Evolutionary conservation across 768 basidiomycete species (phyloP).

Genomic region (Mycena floridula): DNA sequence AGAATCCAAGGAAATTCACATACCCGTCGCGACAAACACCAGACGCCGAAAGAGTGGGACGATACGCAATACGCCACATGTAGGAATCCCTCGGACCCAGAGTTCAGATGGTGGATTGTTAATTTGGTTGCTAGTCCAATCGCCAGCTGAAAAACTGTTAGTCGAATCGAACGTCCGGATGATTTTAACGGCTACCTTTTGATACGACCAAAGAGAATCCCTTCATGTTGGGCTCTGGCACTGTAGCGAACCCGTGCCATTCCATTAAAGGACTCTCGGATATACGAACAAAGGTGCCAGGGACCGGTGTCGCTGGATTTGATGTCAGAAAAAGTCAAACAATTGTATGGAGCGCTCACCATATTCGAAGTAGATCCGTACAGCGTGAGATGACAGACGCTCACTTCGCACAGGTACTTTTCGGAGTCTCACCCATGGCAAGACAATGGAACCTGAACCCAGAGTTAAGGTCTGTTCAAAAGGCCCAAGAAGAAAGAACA

Average conservation of each 20-base stretch:
- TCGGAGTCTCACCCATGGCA: conserved; percentile 56
- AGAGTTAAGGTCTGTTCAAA: not conserved
- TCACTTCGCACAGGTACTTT: conserved; percentile 48
- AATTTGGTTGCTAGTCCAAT: conserved; percentile 53
- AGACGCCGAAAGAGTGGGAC: conserved; percentile 49
- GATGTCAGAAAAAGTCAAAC: not conserved
- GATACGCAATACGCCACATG: conserved; percentile 49
- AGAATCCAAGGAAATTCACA: conserved; percentile 28
- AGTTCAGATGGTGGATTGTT: conserved; percentile 44
- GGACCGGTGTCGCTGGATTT: conserved; percentile 32
- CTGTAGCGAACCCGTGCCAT: conserved; percentile 55
- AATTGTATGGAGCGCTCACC: conserved; percentile 26
- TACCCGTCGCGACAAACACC: conserved; percentile 51
- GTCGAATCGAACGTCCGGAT: no score
- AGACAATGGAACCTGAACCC: conserved; percentile 37
- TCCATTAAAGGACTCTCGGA: conserved; percentile 45
- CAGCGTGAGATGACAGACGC: conserved; percentile 49
- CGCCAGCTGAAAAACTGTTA: no score
- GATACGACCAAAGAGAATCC: conserved; percentile 55
- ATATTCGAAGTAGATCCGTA: conserved; percentile 55
- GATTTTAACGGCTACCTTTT: no score
- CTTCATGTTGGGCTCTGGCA: conserved; percentile 39
- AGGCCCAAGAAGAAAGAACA: not conserved
- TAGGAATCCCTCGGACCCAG: conserved; percentile 55
- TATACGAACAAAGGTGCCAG: conserved; percentile 41